These are phyloP conservation scores for Melampsora abietis-canadensis DNA, from an alignment of 1,284 basidiomycete species.

Conservation along the genomic window DNA sequence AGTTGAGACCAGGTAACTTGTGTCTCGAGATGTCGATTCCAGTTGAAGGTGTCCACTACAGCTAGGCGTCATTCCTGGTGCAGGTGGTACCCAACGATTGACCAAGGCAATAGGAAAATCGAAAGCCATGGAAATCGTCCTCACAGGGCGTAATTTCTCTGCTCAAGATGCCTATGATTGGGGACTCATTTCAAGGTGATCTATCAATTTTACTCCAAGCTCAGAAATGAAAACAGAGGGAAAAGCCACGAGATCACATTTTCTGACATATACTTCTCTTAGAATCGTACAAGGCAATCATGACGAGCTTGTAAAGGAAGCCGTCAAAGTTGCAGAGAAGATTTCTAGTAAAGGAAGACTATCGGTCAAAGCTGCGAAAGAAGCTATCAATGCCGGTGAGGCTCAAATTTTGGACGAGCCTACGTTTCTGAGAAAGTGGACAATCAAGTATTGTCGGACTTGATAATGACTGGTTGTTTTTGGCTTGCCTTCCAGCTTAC, in stretches of 20 bases:
- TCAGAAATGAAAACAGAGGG: not conserved
- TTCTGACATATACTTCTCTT: not conserved
- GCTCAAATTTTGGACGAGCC: slow-evolving; percentile 32
- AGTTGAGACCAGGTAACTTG: slow-evolving; percentile 4
- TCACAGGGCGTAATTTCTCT: slow-evolving; percentile 77
- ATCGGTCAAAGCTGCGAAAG: slow-evolving; percentile 86
- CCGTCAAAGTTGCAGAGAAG: slow-evolving; percentile 72
- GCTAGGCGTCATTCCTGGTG: slow-evolving; percentile 91
- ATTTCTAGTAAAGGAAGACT: slow-evolving; percentile 83
- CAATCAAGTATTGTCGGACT: not conserved
- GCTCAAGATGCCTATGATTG: slow-evolving; percentile 81
- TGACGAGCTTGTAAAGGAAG: slow-evolving; percentile 77
- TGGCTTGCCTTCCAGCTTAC: slow-evolving; percentile 62
- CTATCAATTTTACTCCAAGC: not conserved
- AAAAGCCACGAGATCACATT: not conserved
- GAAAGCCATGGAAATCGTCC: slow-evolving; percentile 88
- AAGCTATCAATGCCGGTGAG: slow-evolving; percentile 85
- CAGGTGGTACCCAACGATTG: slow-evolving; percentile 76
- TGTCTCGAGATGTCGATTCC: not conserved
- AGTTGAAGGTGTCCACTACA: slow-evolving; percentile 17
- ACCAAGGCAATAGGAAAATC: slow-evolving; percentile 85
- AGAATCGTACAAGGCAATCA: slow-evolving; percentile 64
- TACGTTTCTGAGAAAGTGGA: too few relatives aligned
- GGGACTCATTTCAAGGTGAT: slow-evolving; percentile 60
- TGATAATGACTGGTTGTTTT: not conserved